Conservation (phyloP, 1,139 yeast species). For the Suhomyces chickasaworum region DNA sequence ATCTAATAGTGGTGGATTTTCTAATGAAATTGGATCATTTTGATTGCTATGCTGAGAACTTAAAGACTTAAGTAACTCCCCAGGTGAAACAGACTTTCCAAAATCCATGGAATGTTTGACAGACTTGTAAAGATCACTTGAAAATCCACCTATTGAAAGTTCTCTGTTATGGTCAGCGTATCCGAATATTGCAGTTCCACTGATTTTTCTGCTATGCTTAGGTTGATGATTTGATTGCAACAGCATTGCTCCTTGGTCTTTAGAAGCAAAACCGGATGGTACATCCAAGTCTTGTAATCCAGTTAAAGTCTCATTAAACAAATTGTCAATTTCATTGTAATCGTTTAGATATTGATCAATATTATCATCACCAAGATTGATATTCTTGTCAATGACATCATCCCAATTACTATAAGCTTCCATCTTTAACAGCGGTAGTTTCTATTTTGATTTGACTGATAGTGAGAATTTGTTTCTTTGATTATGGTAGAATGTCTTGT, state of each 20-base stretch:
- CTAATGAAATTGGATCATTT: slow-evolving; percentile 11
- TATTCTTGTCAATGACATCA: slow-evolving; percentile 23
- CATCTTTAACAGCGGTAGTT: slow-evolving; percentile 22
- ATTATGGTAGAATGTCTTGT: not conserved
- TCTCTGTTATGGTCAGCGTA: slow-evolving; percentile 56
- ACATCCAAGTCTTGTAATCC: slow-evolving; percentile 57
- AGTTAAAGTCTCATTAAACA: slow-evolving; percentile 46
- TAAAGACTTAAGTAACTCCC: slow-evolving; percentile 33
- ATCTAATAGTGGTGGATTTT: slow-evolving; percentile 19
- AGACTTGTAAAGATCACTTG: slow-evolving; percentile 24
- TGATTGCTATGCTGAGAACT: slow-evolving; percentile 11
- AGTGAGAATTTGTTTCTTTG: not conserved
- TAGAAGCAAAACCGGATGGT: slow-evolving; percentile 30
- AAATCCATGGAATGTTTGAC: slow-evolving; percentile 24
- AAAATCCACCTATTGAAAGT: slow-evolving; percentile 47
- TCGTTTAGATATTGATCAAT: slow-evolving; percentile 41
- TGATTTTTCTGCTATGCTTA: slow-evolving; percentile 41
- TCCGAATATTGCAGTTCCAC: slow-evolving; percentile 70
- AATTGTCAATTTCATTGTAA: slow-evolving; percentile 41
- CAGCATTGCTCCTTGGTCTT: slow-evolving; percentile 3
- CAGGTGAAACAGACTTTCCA: slow-evolving; percentile 38
- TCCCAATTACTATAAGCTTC: slow-evolving; percentile 34
- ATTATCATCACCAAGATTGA: slow-evolving; percentile 48
- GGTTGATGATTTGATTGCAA: slow-evolving; percentile 11
- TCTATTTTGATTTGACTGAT: not conserved